Evolutionary conservation across 164 flowering plant genomes (phyloP), one percentile per base, ranked within the genome.

Genomic region (Nymphaea colorata): DNA sequence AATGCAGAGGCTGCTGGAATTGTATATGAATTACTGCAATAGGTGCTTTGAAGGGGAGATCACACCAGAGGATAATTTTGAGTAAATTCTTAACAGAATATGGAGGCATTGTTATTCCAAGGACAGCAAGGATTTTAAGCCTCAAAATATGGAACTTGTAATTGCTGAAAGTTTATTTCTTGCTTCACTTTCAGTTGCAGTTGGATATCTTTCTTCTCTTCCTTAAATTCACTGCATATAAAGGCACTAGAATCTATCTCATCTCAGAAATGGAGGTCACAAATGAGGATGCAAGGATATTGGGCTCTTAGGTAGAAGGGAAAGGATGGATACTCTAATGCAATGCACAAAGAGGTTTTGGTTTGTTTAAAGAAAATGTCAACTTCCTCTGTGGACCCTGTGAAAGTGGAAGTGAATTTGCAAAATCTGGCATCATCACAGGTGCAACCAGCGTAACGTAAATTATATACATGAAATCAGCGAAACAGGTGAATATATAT

Each of bases 41-140:
- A 75, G 80, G 78, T 85, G 92, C 76, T 77, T 80, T 68, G 86
- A 81, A 70, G 89, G 82, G 68, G 55, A 70, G 64, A 73, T 83
- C 76, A 44, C 75, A 43, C 70, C 79, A 65, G 73, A 62, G 62
- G 83, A 82, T 36, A 80, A 75, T 61, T 82, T 84, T 69, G 98
- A 94, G 68, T 85, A 86, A 65, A 94, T 94, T 64, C 99, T 96
- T 5, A 85, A 87, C 73, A 87, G 76, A 77, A 75, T 88, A 42
- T 72, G 91, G 82, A 79, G 85, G 86, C 91, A 92, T 51, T 88
- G 87, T 75, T 92, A 75, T 82, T 96, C 88, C 71, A 94, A 84
- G 79, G 92, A 86, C 76, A 86, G 89, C 68, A 87, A 82, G 75
- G 98, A 90, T 64, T 91, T 90, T 85, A 86, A 96, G 84, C 83